phyloP scores from a whole-genome alignment of 768 basidiomycete species.

The Lanmaoa rubissima region DNA sequence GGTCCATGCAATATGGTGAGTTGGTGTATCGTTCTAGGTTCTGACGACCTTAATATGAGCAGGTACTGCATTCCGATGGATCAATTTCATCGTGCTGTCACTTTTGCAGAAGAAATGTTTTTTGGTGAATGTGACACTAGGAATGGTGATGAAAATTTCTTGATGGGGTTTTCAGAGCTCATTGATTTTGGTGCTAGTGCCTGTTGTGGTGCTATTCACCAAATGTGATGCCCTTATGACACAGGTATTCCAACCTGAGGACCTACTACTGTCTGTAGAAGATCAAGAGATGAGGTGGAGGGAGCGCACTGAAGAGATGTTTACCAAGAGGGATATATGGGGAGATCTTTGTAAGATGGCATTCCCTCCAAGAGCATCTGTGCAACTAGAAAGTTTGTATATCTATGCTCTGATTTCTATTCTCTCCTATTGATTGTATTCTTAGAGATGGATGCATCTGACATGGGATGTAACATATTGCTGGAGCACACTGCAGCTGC shows the following conservation, averaged over 20 bases:
- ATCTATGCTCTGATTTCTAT: not conserved
- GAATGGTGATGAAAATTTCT: too few relatives aligned
- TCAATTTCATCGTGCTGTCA: too few relatives aligned
- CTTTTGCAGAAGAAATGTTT: too few relatives aligned
- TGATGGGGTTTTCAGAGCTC: too few relatives aligned
- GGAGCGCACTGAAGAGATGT: not conserved
- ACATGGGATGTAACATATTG: too few relatives aligned
- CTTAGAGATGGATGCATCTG: not conserved
- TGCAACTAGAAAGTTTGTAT: not conserved
- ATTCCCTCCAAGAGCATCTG: not conserved
- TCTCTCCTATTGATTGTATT: not conserved
- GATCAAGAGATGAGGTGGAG: not conserved
- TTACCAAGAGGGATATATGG: not conserved
- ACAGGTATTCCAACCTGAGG: not conserved
- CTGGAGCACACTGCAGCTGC: too few relatives aligned
- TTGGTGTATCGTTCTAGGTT: too few relatives aligned
- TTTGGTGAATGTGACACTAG: too few relatives aligned
- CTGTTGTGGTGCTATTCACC: not conserved
- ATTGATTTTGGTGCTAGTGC: not conserved
- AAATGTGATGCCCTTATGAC: not conserved
- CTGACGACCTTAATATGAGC: too few relatives aligned
- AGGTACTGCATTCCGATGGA: too few relatives aligned
- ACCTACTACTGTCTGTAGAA: not conserved
- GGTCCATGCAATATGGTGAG: too few relatives aligned
- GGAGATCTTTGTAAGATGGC: not conserved